Conservation (phyloP, 2,329 filamentous ascomycete genomes). For the Xylariaceae sp. region DNA sequence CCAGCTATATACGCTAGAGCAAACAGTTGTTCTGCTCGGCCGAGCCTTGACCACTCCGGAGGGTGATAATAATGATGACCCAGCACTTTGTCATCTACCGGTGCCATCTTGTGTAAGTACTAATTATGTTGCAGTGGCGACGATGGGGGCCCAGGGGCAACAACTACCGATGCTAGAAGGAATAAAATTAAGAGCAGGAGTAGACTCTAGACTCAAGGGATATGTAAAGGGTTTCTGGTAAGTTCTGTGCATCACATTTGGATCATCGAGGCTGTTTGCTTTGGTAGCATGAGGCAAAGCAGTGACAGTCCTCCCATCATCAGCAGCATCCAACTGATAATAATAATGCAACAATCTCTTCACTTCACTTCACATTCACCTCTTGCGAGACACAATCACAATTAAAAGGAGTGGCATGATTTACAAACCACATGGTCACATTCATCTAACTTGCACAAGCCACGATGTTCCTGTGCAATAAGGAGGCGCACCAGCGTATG, state of each 20-base stretch:
- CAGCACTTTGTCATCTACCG: not conserved
- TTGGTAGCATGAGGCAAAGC: not conserved
- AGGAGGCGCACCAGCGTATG: not conserved
- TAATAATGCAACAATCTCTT: no score
- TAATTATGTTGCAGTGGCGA: not conserved
- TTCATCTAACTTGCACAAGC: not conserved
- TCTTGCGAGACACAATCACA: no score
- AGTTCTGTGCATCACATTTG: not conserved
- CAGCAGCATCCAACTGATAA: no score
- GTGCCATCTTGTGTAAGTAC: not conserved
- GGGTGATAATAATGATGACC: not conserved
- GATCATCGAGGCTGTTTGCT: not conserved
- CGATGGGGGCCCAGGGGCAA: not conserved
- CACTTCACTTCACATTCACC: no score
- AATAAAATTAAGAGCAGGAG: not conserved
- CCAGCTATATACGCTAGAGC: not conserved
- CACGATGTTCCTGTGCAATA: not conserved
- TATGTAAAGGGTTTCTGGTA: not conserved
- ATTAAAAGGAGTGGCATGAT: no score
- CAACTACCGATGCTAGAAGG: not conserved
- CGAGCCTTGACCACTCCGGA: not conserved
- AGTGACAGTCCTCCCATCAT: not conserved
- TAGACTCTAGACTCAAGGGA: not conserved
- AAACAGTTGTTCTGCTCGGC: no score
- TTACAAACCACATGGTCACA: not conserved